phyloP scores from a whole-genome alignment of 306 rosid genomes.

The Pyrus pyrifolia region DNA sequence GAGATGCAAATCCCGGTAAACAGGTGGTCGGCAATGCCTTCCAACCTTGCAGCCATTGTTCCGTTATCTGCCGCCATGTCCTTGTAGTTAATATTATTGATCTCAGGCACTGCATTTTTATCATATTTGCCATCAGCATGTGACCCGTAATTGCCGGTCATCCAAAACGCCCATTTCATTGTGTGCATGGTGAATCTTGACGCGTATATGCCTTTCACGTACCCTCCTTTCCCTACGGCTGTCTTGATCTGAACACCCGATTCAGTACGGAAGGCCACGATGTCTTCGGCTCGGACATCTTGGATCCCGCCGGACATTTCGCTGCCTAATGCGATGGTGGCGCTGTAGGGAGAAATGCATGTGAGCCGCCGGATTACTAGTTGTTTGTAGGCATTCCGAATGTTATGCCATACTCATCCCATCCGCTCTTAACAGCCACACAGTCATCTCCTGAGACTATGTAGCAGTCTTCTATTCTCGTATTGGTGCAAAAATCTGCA shows the following conservation, averaged over 20 bases:
- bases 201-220: slow-evolving; percentile 34
- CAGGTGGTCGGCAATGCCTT: slow-evolving; percentile 61
- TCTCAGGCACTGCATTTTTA: slow-evolving; percentile 31
- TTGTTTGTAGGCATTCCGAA: slow-evolving; percentile 39
- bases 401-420: slow-evolving; percentile 49
- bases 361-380: slow-evolving; percentile 35
- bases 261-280: slow-evolving; percentile 31
- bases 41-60: slow-evolving; percentile 60
- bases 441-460: slow-evolving; percentile 47
- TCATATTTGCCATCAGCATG: slow-evolving; percentile 33
- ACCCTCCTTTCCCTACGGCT: slow-evolving; percentile 39
- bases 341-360: slow-evolving; percentile 43
- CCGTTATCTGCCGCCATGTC: slow-evolving; percentile 54
- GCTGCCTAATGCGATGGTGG: slow-evolving; percentile 41
- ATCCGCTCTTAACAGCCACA: slow-evolving; percentile 47
- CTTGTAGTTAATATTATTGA: slow-evolving; percentile 30
- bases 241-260: slow-evolving; percentile 46
- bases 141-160: slow-evolving; percentile 36
- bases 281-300: slow-evolving; percentile 39
- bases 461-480: slow-evolving; percentile 44
- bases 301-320: slow-evolving; percentile 48
- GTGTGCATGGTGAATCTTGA: slow-evolving; percentile 40
- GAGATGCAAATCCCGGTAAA: slow-evolving; percentile 71
- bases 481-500: slow-evolving; percentile 46
- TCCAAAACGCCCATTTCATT: slow-evolving; percentile 43